These are phyloP conservation scores for Saccharomycopsis selenospora DNA, from an alignment of 805 yeast genomes.

Conservation along the genomic window DNA sequence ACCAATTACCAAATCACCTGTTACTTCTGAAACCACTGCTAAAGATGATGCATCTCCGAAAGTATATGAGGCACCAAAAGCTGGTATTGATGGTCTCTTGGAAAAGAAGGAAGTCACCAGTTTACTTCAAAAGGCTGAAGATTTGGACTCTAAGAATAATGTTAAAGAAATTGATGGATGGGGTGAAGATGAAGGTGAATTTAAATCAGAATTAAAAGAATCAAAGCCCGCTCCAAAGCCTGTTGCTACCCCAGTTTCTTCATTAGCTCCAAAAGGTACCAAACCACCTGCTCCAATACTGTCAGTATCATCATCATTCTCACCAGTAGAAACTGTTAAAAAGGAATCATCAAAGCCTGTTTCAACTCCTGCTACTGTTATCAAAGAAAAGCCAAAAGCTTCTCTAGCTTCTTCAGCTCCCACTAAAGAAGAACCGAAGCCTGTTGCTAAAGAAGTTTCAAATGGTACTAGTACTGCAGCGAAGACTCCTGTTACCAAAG, in stretches of 20 bases:
- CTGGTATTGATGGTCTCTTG: constrained; percentile 41
- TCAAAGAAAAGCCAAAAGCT: constrained; percentile 22
- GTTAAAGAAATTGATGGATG: constrained; percentile 27
- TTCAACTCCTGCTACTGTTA: constrained; percentile 10
- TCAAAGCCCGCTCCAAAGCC: constrained; percentile 2
- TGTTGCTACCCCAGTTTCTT: constrained; percentile 2
- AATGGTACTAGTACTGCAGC: constrained; percentile 25
- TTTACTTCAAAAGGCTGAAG: constrained; percentile 41
- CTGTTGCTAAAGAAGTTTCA: constrained; percentile 18
- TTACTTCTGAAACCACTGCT: constrained; percentile 24
- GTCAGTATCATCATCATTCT: not conserved
- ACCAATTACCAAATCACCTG: constrained; percentile 33
- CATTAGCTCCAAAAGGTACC: not conserved
- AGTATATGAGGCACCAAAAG: constrained; percentile 33
- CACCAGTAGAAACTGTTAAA: too few relatives aligned
- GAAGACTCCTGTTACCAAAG: constrained; percentile 31
- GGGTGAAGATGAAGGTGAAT: constrained; percentile 31
- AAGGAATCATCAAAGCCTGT: not conserved
- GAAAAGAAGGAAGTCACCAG: constrained; percentile 41
- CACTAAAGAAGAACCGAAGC: constrained; percentile 22
- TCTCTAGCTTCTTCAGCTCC: too few relatives aligned
- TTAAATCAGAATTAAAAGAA: constrained; percentile 15
- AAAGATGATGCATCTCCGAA: constrained; percentile 22
- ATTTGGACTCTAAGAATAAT: constrained; percentile 34
- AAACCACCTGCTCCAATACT: not conserved